Evolutionary conservation across 495 filamentous ascomycete species (phyloP), one percentile per base, ranked within the genome.

Genomic region (Neurospora tetrasperma): DNA sequence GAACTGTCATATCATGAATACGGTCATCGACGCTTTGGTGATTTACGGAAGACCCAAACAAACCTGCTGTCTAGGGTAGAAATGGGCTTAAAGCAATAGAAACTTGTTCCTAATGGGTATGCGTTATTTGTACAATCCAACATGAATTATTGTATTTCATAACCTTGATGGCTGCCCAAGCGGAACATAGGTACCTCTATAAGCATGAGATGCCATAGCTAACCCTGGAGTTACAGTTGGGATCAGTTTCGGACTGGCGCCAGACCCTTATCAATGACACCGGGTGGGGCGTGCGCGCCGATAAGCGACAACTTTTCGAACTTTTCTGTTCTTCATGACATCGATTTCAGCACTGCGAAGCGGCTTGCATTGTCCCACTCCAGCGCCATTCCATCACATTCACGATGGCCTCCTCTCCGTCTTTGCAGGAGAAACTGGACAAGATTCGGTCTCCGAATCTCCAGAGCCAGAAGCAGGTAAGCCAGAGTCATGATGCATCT

Each of bases 361-460:
- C 71, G 70, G 71, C 54, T 73, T 54, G 74, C 69, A 43, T 71
- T 76, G 76, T 74, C 74, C 76, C 48, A 74, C 72, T 66, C 41
- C 66, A 71, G 74, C 66, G 66, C 69, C 41, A 66, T 43, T 40
- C 69, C 69, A 68, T 44, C 48, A 73, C 72, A 41, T 69, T 78
- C 78, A 84, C 79, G 71, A 86, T 86, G 84, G 83, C 81, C 71
- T 62, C 73, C 18, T 77, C 78, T 70, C 71, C 92, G 88, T 92
- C 93, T 80, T 85, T 98, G 75, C 88, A 89, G 77, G 95, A 95
- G 85, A 96, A 92, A 86, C 88, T 99, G 77, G 92, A 95, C 81
- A 97, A 94, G 87, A 97, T 98, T 79, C 91, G 96, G 82, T 94
- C 92, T 81, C 96, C 96, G 39, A 97, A 97, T 84, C 90, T 97